Evolutionary conservation across 345 rosid genomes (phyloP), one percentile per base, ranked within the genome.

Genomic region (Pelargonium nanum): DNA sequence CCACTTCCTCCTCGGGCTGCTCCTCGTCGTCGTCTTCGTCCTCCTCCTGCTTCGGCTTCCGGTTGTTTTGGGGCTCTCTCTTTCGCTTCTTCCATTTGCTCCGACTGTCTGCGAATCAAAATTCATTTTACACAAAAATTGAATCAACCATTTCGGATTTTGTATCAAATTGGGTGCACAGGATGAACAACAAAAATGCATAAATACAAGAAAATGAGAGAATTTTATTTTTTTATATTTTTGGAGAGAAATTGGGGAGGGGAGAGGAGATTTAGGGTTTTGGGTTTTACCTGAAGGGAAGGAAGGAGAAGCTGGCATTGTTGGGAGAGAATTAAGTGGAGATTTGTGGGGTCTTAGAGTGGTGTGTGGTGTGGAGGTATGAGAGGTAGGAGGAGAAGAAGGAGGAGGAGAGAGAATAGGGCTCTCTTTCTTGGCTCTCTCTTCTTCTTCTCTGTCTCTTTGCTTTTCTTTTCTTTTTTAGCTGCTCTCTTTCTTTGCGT

Each of bases 1-100:
- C 63, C 65, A 67, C 66, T 16, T 72, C 77, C 2, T 74, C 79
- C 30, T 78, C 81, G 20, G 69, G 74, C 17, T 78, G 78, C 19
- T 75, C 78, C 28, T 74, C 79, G 1, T 75, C 68, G n/a, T 68
- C 86, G 53, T 77, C 76, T 58, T 84, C 85, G 58, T 82, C 81
- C 32, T 68, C 78, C 40, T 80, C 79, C 52, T 72, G 89, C 65
- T 80, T 80, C 65, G 64, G 68, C 17, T 79, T 87, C 64, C 89
- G 83, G 34, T 69, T 51, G 56, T 57, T 57, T 61, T 63, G 80
- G 50, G 81, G 68, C 25, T 86, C 94, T 60, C 94, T 75, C 83
- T 77, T 82, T 61, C 86, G 75, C 74, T 88, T 70, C 79, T 86
- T 89, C 96, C 96, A 89, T 76, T 77, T 86, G 61, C 89, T 89